Base-by-base conservation (phyloP, 2,329 filamentous ascomycete species). In the Onygenales sp. region DNA sequence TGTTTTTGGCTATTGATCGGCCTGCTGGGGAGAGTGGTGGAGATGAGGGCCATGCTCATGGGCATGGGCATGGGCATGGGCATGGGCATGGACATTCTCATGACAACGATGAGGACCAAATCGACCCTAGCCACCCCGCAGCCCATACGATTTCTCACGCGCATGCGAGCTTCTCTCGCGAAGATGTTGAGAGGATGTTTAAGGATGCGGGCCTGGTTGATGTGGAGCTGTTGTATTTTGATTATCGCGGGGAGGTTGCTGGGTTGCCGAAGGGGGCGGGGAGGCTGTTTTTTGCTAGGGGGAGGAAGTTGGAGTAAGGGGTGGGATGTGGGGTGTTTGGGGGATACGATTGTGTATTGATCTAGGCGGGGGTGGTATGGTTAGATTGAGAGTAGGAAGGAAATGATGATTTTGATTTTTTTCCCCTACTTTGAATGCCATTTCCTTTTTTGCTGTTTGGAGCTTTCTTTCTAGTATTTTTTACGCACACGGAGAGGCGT, bases 1-100 rank as follows among this genome's bases (percentile, higher is more conserved):
- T 33, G 6, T n/a, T 59, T 5, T 46, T 59, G 3, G 45, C 56
- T 8, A 57, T 58, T 36, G 58, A 59, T 52, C 56, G 49, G 42
- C 47, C 53, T 44, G 47, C 27, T 9, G 42, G 42, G 6, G 47
- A 55, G 9, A 17, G 46, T 36, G 45, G 43, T n/a, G 17, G 46
- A 2, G 13, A 36, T 13, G 17, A 11, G 6, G 27, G 34, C 40
- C 42, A 50, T 49, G 11, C 32, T 13, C 27, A 44, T 27, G 42
- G 40, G 31, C 10, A 14, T 10, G 36, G 34, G 14, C 37, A 49
- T 31, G 6, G 6, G 1, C 46, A 21, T 39, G 14, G 46, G 11
- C 9, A 36, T 13, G 17, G 11, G 21, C 42, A 50, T 49, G 6
- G 33, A 7, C 27, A 44, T 27, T 37, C 36, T 40, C 10, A 14